Evolutionary conservation across 2,329 filamentous ascomycete species (phyloP), one percentile per base, ranked within the genome.

Genomic region (Pseudogymnoascus sp.): DNA sequence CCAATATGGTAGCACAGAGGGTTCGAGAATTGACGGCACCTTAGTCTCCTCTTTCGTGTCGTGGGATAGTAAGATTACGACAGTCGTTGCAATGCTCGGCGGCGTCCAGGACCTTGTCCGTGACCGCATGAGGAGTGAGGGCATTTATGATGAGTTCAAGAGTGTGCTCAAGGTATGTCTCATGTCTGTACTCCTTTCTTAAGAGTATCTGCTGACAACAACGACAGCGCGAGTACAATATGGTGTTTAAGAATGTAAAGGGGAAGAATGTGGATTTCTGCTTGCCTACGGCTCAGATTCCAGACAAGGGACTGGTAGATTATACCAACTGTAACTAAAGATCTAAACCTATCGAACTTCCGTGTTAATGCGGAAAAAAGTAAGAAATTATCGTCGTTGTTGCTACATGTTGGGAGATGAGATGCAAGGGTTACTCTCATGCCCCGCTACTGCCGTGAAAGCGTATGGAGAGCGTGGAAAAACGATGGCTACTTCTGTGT

Each of bases 1-100:
- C 63, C 72, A 72, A 0, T 78, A 76, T 21, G 77, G 77, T 9
- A 78, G 75, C 68, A 77, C 76, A 1, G 77, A 78, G 65, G 75
- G 75, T 1, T 74, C 74, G 4, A 69, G 75, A 14, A 66, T 76
- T 1, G 76, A 79, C 60, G 77, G 77, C 8, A 70, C 74, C 9
- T 69, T 71, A 0, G 73, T 77, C 16, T 77, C 76, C 1, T 74
- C 75, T 1, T 72, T 78, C 4, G 69, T 78, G 2, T 77, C 75
- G 0, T 79, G 77, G 77, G 77, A 78, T 60, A 78, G 76, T 66
- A 79, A 79, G 62, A 68, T 78, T 6, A 75, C 75, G 8, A 79
- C 76, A 0, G 76, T 78, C 0, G 69, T 73, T 16, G 72, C 77
- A 0, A 68, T 78, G 0, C 66, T 78, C 3, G 76, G 76, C 1